Percentiles rank a stretch among this genome's conserved stretches.
phyloP scores from a whole-genome alignment of 148 eudicot genomes.

The Gaultheria prostrata region DNA sequence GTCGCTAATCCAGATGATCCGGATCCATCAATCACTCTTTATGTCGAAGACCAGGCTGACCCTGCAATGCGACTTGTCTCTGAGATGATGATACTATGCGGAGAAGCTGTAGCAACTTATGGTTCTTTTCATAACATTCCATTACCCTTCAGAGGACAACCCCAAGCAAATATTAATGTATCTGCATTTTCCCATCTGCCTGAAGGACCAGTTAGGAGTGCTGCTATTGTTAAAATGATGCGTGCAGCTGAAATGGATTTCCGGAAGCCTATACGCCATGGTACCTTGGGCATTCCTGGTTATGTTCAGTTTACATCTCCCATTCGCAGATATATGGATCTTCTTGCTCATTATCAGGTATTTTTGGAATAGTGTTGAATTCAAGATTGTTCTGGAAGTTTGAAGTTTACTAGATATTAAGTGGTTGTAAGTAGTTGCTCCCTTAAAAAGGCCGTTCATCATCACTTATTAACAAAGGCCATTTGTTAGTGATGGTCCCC shows the following conservation, averaged over 20 bases:
- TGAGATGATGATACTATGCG: conserved; percentile 99
- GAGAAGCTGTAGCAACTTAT: conserved; percentile 87
- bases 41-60: conserved; percentile 86
- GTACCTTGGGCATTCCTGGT: conserved; percentile 84
- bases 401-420: not conserved
- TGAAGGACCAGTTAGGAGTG: conserved; percentile 87
- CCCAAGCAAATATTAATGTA: conserved; percentile 72
- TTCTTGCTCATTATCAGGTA: conserved; percentile 98
- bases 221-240: conserved; percentile 74
- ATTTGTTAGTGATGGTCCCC: not conserved
- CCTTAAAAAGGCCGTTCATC: not conserved
- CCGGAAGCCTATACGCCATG: conserved; percentile 88
- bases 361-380: conserved; percentile 9
- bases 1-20: conserved; percentile 85
- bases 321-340: conserved; percentile 97
- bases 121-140: conserved; percentile 69
- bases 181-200: conserved; percentile 94
- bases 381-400: not conserved
- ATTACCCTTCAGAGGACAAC: conserved; percentile 89
- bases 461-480: not conserved
- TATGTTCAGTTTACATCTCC: conserved; percentile 99
- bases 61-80: conserved; percentile 95
- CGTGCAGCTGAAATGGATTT: conserved; percentile 96
- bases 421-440: not conserved
- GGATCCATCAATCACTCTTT: conserved; percentile 79